Percentiles rank a stretch among this genome's conserved stretches.
These are phyloP conservation scores for Backusella parvicylindrica DNA, from an alignment of 192 early-diverging fungal species.

Conservation along the genomic window DNA sequence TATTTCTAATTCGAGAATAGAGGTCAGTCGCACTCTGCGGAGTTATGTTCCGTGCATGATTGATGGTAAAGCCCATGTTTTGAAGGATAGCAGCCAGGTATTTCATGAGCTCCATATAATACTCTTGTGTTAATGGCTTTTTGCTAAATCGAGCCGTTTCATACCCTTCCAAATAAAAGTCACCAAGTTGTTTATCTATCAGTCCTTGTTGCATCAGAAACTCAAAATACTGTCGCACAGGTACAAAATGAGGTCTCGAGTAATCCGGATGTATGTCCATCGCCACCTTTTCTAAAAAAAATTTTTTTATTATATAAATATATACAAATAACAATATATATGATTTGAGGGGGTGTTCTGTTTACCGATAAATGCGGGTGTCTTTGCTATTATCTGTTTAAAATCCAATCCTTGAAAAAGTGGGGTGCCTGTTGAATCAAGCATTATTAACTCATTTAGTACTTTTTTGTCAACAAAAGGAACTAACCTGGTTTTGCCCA, in stretches of 20 bases:
- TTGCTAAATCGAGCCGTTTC: constrained; percentile 50
- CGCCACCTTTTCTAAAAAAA: constrained; percentile 41
- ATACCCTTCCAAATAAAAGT: constrained; percentile 52
- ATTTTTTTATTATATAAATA: background rate
- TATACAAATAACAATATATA: background rate
- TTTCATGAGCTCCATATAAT: constrained; percentile 52
- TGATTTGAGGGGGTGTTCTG: background rate
- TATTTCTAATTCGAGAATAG: background rate
- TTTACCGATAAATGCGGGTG: constrained; percentile 49
- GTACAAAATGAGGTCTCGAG: constrained; percentile 42
- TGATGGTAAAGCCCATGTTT: constrained; percentile 37
- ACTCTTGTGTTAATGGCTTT: constrained; percentile 31
- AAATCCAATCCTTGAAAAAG: constrained; percentile 45
- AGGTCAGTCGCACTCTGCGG: background rate
- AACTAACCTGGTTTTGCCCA: constrained; percentile 46
- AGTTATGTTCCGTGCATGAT: constrained; percentile 12
- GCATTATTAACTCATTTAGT: background rate
- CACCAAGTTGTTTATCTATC: constrained; percentile 39
- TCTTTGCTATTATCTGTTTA: constrained; percentile 50
- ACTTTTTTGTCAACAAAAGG: background rate
- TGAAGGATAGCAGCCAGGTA: constrained; percentile 40
- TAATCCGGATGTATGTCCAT: constrained; percentile 33
- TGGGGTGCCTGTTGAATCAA: constrained; percentile 14
- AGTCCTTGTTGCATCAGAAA: constrained; percentile 43
- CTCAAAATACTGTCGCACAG: constrained; percentile 49